phyloP scores from a whole-genome alignment of 345 rosid genomes.

The Bruguiera parviflora region DNA sequence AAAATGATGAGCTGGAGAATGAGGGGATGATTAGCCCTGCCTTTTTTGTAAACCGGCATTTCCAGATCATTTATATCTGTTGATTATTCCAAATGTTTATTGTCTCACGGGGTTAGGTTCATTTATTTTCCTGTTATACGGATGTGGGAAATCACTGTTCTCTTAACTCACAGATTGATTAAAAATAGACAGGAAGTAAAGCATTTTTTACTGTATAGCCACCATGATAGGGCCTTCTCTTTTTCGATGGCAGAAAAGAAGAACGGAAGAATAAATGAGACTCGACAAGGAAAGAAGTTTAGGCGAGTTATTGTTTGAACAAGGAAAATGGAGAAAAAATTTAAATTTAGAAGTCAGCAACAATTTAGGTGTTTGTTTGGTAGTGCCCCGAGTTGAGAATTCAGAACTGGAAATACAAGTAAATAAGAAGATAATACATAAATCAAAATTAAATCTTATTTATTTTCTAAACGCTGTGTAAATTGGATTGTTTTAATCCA shows the following conservation, averaged over 20 bases:
- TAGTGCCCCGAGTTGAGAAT: not conserved
- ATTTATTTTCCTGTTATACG: not conserved
- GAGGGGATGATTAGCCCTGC: conserved; percentile 13
- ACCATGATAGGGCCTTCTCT: too few species aligned
- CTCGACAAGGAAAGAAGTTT: too few species aligned
- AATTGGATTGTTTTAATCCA: too few species aligned
- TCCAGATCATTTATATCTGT: conserved; percentile 5
- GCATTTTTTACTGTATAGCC: conserved; percentile 14
- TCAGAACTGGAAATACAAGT: too few species aligned
- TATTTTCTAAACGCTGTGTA: too few species aligned
- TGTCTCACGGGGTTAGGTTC: not conserved
- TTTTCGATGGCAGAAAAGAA: too few species aligned
- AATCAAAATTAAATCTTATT: too few species aligned
- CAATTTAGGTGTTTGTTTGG: not conserved
- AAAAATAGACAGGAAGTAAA: not conserved
- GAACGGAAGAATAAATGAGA: too few species aligned
- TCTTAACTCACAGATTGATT: not conserved
- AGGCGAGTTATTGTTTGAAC: not conserved
- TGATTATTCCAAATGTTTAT: conserved; percentile 1
- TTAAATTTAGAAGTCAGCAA: not conserved
- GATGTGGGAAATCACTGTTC: not conserved
- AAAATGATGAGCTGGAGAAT: conserved; percentile 14
- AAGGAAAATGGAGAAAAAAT: not conserved
- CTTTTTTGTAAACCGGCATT: conserved; percentile 7
- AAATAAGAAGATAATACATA: too few species aligned